A percentile compares a stretch with the other conserved stretches of the same genome.
These are phyloP conservation scores for Oryza glumipatula DNA, from an alignment of 176 grass and related monocot species.

Conservation along the genomic window DNA sequence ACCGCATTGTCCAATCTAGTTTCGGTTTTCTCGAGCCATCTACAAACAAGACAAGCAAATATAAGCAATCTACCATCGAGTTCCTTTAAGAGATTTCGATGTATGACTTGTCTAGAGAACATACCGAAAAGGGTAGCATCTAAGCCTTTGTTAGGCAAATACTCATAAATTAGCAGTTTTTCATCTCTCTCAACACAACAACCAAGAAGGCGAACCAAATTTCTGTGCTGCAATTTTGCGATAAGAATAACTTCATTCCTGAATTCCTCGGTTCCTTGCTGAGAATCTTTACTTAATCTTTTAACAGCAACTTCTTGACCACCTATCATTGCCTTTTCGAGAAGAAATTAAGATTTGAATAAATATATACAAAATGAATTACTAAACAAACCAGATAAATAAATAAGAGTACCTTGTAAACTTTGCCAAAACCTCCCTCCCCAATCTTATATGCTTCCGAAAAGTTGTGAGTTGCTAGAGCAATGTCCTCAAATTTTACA, in stretches of 20 bases:
- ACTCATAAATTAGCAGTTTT: not conserved
- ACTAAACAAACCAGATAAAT: not conserved
- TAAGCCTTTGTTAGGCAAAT: not conserved
- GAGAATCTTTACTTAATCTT: not conserved
- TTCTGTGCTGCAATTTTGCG: not conserved
- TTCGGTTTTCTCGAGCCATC: not conserved
- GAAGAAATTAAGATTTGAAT: not conserved
- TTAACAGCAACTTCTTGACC: not conserved
- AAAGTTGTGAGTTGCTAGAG: conserved; percentile 21
- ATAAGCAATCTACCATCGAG: not conserved
- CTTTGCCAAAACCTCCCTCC: conserved; percentile 43
- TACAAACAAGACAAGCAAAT: not conserved
- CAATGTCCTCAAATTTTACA: conserved; percentile 33
- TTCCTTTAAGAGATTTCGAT: not conserved
- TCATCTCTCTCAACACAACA: not conserved
- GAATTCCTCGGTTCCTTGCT: not conserved
- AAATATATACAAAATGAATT: not conserved
- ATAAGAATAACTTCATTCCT: not conserved
- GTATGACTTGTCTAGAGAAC: not conserved
- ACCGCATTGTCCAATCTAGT: not conserved
- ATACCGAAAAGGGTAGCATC: not conserved
- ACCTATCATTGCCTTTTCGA: not conserved
- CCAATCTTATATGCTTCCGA: conserved; percentile 27
- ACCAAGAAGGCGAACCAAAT: not conserved
- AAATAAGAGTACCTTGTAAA: conserved; percentile 39